Percentiles rank a stretch among this genome's conserved stretches.
Evolutionary conservation across 352 stramenopile species (phyloP).

Genomic region (Globisporangium canariense): DNA sequence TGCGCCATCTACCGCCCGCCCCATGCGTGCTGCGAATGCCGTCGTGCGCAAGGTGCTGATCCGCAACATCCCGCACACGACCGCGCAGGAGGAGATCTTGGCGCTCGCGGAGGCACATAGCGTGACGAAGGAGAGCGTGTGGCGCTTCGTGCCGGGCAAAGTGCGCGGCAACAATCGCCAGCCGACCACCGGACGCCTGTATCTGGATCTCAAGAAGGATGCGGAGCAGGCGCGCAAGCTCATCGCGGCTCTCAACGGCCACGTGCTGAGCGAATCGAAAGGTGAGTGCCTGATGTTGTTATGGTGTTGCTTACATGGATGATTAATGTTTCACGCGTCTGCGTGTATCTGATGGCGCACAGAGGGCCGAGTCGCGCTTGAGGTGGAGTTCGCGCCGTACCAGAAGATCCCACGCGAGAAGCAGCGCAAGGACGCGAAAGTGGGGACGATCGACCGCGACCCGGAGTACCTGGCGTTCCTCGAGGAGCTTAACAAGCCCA

Average conservation of each 20-base stretch:
- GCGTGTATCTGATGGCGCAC: background rate
- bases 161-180: conserved; percentile 52
- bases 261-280: conserved; percentile 32
- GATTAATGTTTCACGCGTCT: background rate
- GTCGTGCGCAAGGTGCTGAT: conserved; percentile 68
- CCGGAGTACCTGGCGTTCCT: conserved; percentile 72
- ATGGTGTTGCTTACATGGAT: too few species aligned
- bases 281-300: conserved; percentile 17
- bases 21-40: conserved; percentile 28
- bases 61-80: conserved; percentile 56
- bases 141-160: conserved; percentile 63
- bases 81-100: conserved; percentile 33
- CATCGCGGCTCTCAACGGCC: conserved; percentile 52
- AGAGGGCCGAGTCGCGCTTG: conserved; percentile 24
- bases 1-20: conserved; percentile 15
- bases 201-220: conserved; percentile 75
- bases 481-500: conserved; percentile 58
- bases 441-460: conserved; percentile 69
- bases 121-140: conserved; percentile 37
- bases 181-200: conserved; percentile 47
- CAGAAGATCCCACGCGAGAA: conserved; percentile 83
- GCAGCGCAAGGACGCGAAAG: conserved; percentile 73
- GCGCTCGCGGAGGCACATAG: conserved; percentile 36
- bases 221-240: conserved; percentile 43
- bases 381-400: conserved; percentile 74